phyloP scores from a whole-genome alignment of 23 red algal species.

The Gracilaria vermiculophylla region DNA sequence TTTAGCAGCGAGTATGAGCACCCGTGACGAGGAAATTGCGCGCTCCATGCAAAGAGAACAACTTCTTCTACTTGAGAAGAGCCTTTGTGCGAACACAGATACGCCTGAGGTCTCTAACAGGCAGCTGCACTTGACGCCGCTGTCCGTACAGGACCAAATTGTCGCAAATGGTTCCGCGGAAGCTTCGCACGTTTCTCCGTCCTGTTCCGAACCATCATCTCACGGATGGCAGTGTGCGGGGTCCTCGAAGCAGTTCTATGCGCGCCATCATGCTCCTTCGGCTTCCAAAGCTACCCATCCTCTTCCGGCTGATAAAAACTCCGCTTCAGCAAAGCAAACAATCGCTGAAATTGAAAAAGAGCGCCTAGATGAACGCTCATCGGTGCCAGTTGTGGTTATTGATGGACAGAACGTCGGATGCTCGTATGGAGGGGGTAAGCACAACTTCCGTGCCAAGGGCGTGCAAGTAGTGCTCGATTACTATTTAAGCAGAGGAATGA shows the following conservation, averaged over 20 bases:
- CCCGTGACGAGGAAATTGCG: conserved; percentile 10
- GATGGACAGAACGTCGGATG: conserved; percentile 44
- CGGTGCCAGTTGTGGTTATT: conserved; percentile 21
- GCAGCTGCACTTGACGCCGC: not conserved
- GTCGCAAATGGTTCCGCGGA: not conserved
- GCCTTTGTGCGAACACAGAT: not conserved
- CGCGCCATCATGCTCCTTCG: not conserved
- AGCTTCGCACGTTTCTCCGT: not conserved
- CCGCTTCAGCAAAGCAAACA: not conserved
- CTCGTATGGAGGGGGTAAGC: not conserved
- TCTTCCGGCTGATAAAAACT: not conserved
- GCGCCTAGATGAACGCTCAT: not conserved
- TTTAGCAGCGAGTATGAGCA: not conserved
- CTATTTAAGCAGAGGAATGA: not conserved
- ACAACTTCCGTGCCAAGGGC: not conserved
- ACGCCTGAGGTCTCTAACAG: not conserved
- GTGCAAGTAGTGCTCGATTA: conserved; percentile 33
- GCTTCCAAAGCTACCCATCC: not conserved
- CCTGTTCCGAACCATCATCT: not conserved
- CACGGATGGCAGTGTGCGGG: not conserved
- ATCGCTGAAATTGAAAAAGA: not conserved
- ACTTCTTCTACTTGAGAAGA: conserved; percentile 1
- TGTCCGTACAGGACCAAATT: not conserved
- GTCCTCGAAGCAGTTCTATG: not conserved
- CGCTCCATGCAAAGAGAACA: conserved; percentile 30